phyloP scores from a whole-genome alignment of 768 basidiomycete species.

The Rhizopogon roseolus region DNA sequence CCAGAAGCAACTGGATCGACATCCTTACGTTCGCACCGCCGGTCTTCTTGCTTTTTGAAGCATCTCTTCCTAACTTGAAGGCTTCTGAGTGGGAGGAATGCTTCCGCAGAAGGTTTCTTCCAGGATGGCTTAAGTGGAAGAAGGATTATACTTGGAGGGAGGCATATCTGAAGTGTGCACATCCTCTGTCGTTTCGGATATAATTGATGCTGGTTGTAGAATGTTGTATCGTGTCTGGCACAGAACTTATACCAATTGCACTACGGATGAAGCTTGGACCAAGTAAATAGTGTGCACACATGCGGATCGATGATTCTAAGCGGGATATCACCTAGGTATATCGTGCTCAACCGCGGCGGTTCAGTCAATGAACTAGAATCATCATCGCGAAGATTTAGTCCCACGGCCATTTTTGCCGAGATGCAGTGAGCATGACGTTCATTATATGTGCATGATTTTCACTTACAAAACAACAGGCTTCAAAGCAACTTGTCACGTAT shows the following conservation, averaged over 20 bases:
- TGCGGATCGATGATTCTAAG: neutral
- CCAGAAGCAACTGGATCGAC: constrained; percentile 77
- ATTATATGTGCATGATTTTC: neutral
- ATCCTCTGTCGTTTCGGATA: constrained; percentile 3
- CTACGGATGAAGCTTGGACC: constrained; percentile 79
- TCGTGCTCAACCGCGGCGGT: constrained; percentile 72
- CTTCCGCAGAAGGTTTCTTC: constrained; percentile 66
- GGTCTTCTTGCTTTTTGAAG: constrained; percentile 59
- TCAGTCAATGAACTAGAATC: constrained; percentile 67
- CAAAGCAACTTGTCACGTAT: constrained; percentile 68
- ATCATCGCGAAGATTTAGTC: constrained; percentile 65
- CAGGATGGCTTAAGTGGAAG: constrained; percentile 72
- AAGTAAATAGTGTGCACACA: constrained; percentile 41
- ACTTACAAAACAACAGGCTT: constrained; percentile 33
- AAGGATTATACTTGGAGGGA: constrained; percentile 60
- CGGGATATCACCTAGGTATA: constrained; percentile 42
- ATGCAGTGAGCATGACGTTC: constrained; percentile 49
- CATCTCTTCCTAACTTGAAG: constrained; percentile 64
- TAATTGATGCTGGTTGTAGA: constrained; percentile 31
- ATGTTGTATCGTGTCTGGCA: constrained; percentile 64
- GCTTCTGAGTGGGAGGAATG: constrained; percentile 71
- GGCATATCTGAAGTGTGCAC: constrained; percentile 58
- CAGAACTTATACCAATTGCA: constrained; percentile 63
- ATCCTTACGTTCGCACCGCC: constrained; percentile 61
- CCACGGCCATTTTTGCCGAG: constrained; percentile 63